Conservation (phyloP, 495 filamentous ascomycete genomes). For the Lasiosphaeris hirsuta region DNA sequence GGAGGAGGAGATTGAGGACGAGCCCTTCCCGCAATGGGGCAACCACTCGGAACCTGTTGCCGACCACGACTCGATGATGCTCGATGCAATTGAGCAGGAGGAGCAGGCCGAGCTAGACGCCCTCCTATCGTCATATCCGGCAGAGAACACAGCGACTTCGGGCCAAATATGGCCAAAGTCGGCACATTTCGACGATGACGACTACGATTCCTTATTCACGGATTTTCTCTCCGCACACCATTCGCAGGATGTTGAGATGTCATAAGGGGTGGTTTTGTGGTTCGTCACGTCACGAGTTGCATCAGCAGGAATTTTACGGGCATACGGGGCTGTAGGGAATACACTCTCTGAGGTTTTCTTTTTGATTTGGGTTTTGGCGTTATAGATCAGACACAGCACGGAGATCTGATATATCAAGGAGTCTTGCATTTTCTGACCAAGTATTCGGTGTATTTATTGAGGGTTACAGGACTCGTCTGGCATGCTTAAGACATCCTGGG, state of each 20-base stretch:
- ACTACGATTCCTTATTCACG: constrained; percentile 60
- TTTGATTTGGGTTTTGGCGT: constrained; percentile 3
- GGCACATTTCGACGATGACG: constrained; percentile 49
- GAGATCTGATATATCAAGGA: constrained; percentile 1
- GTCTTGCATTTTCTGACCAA: background rate
- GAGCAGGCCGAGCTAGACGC: constrained; percentile 60
- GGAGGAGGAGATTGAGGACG: constrained; percentile 45
- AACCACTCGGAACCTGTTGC: constrained; percentile 29
- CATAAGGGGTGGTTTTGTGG: constrained; percentile 6
- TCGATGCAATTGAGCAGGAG: constrained; percentile 45
- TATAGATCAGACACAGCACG: background rate
- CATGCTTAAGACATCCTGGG: constrained; percentile 66
- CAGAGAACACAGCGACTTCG: background rate
- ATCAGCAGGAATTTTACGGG: background rate
- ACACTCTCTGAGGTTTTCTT: background rate
- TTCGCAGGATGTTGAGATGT: constrained; percentile 33
- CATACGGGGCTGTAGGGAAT: no score
- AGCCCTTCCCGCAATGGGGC: constrained; percentile 22
- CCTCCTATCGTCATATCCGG: constrained; percentile 38
- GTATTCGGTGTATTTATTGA: constrained; percentile 48
- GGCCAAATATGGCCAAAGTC: background rate
- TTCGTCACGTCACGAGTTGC: no score
- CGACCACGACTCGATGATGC: constrained; percentile 37
- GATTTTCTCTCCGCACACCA: constrained; percentile 32
- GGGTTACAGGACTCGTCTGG: constrained; percentile 69